Base-by-base conservation (phyloP, 2,329 filamentous ascomycete genomes). In the Truncatella angustata region DNA sequence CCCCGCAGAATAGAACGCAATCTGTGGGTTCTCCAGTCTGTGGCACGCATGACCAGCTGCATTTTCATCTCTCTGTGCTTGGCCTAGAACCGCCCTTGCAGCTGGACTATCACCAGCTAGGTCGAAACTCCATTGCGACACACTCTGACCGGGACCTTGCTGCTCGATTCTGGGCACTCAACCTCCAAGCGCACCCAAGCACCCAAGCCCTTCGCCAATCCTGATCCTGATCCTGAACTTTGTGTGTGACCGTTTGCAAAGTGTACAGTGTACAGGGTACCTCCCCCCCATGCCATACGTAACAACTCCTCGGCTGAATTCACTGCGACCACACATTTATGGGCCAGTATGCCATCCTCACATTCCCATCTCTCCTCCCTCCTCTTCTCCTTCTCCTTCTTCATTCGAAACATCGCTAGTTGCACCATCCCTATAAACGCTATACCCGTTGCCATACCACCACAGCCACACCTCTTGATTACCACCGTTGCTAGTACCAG, bases 71-170 rank as follows among this genome's bases (percentile, higher is more conserved):
- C 11, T 44, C 23, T 44, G n/a, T 44, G 40, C 24, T 23, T 23
- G 40, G 40, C 40, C 40, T 44, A 44, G 40, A 44, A 44, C 23
- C 40, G 40, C 40, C 40, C 40, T 44, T 44, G 40, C 40, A 44
- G 40, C 40, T 24, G 20, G 21, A 44, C 40, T 44, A 26, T 44
- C 40, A 28, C 40, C 24, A 44, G 40, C 40, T 23, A 21, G 40
- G n/a, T n/a, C n/a, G n/a, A n/a, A n/a, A n/a, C 16, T 24, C 40
- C 40, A 24, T 44, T 44, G 40, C 40, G 16, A 44, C 40, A 24
- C 40, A 44, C 20, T 26, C 40, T 14, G 28, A 32, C 28, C n/a
- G n/a, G n/a, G n/a, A n/a, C n/a, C n/a, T n/a, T n/a, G n/a, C n/a
- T n/a, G n/a, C n/a, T n/a, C n/a, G n/a, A n/a, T n/a, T n/a, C n/a